phyloP scores from a whole-genome alignment of 192 early-diverging fungal species.

The Coemansia sp. region DNA sequence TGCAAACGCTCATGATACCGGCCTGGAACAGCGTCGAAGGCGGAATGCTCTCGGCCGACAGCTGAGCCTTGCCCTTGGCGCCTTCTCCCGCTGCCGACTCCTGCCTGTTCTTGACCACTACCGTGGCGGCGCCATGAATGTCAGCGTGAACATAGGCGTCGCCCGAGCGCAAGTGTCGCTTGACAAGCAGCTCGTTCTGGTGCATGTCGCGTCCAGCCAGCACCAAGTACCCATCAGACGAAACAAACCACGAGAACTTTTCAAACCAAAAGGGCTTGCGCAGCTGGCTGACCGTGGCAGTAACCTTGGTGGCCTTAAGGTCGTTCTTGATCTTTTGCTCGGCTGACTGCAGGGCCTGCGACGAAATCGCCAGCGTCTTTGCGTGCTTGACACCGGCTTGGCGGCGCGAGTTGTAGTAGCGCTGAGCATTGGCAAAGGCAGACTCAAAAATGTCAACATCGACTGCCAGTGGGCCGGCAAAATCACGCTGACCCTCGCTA shows the following conservation, averaged over 20 bases:
- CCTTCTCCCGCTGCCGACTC: conserved; percentile 10
- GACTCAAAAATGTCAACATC: conserved; percentile 87
- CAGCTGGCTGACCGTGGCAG: conserved; percentile 71
- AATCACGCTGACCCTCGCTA: conserved; percentile 12
- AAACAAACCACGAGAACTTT: conserved; percentile 95
- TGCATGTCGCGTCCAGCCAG: conserved; percentile 87
- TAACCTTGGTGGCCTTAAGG: conserved; percentile 71
- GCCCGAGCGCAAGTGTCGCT: conserved; percentile 58
- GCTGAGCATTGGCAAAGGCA: conserved; percentile 84
- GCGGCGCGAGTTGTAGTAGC: conserved; percentile 83
- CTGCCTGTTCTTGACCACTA: conserved; percentile 77
- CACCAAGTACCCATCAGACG: conserved; percentile 87
- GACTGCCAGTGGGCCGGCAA: conserved; percentile 46
- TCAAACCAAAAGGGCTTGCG: conserved; percentile 98
- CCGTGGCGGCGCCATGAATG: conserved; percentile 84
- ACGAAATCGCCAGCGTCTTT: conserved; percentile 80
- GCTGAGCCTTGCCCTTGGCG: conserved; percentile 16
- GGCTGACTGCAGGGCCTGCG: conserved; percentile 84
- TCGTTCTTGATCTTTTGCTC: conserved; percentile 86
- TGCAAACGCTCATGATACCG: conserved; percentile 90
- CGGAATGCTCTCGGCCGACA: conserved; percentile 58
- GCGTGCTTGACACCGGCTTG: conserved; percentile 81
- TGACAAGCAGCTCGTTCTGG: conserved; percentile 91
- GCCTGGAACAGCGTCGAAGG: conserved; percentile 92
- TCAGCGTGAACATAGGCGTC: conserved; percentile 94